phyloP scores from a whole-genome alignment of 2,329 filamentous ascomycete species.

The Gaeumannomyces sp. region DNA sequence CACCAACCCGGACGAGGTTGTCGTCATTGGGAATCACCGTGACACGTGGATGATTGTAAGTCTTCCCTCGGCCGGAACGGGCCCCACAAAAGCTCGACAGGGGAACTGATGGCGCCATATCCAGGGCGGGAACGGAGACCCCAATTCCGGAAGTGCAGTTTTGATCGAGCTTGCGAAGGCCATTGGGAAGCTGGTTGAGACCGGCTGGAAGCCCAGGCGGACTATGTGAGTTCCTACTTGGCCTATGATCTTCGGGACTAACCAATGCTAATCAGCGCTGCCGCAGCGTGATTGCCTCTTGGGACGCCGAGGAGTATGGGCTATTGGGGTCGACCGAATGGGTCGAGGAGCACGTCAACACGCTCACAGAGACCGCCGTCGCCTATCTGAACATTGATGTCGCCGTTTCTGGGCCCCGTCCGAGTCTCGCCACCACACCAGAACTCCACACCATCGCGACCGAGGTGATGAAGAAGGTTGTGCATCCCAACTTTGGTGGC shows the following conservation, averaged over 20 bases:
- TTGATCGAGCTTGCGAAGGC: slow-evolving; percentile 69
- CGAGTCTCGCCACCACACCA: slow-evolving; percentile 1
- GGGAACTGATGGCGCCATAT: no score
- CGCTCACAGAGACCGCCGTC: slow-evolving; percentile 64
- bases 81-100: no score
- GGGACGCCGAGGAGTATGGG: slow-evolving; percentile 70
- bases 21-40: slow-evolving; percentile 74
- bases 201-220: slow-evolving; percentile 74
- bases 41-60: slow-evolving; percentile 70
- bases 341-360: slow-evolving; percentile 77
- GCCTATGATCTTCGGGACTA: not conserved
- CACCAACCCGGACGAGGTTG: slow-evolving; percentile 65
- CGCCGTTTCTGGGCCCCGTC: slow-evolving; percentile 40
- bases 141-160: slow-evolving; percentile 72
- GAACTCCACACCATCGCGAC: slow-evolving; percentile 53
- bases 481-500: slow-evolving; percentile 52
- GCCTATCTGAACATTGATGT: slow-evolving; percentile 66
- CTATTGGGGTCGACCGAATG: slow-evolving; percentile 77
- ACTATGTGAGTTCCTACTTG: slow-evolving; percentile 34
- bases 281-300: slow-evolving; percentile 7
- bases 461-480: slow-evolving; percentile 53
- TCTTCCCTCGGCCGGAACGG: no score
- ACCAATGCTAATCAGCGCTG: not conserved
- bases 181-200: slow-evolving; percentile 61
- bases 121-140: slow-evolving; percentile 46